Conservation (phyloP, 2,329 filamentous ascomycete genomes). For the Penicillium polonicum region DNA sequence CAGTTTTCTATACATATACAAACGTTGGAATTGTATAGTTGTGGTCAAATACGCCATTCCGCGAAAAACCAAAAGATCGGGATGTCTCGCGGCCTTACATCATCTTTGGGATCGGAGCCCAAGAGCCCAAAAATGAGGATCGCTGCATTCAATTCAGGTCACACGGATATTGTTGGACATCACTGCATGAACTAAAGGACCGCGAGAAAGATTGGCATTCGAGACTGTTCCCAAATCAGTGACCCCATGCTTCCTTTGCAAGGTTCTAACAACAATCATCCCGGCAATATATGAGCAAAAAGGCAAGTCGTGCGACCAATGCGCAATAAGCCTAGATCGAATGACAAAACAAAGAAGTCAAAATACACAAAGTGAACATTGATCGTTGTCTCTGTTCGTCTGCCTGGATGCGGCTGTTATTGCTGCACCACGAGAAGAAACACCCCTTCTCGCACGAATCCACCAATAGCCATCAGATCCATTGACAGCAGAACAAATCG, state of each 20-base stretch:
- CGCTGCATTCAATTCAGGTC: slow-evolving; percentile 15
- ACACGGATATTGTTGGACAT: slow-evolving; percentile 34
- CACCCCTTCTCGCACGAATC: slow-evolving; percentile 15
- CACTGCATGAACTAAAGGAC: slow-evolving; percentile 33
- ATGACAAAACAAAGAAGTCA: background rate
- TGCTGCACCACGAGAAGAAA: slow-evolving; percentile 6
- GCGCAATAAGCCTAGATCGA: slow-evolving; percentile 1
- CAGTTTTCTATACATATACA: background rate
- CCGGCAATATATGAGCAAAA: slow-evolving; percentile 15
- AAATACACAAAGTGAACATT: background rate
- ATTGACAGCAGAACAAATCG: slow-evolving; percentile 6
- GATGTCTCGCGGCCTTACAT: slow-evolving; percentile 20
- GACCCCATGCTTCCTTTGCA: slow-evolving; percentile 15
- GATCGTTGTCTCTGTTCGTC: slow-evolving; percentile 18
- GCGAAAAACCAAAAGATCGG: background rate
- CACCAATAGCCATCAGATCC: slow-evolving; percentile 14
- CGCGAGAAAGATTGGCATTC: slow-evolving; percentile 15
- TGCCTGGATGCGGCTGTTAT: slow-evolving; percentile 21
- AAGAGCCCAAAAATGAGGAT: slow-evolving; percentile 23
- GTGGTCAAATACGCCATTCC: slow-evolving; percentile 1
- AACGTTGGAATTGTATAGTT: background rate
- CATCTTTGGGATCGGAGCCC: slow-evolving; percentile 13
- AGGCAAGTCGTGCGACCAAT: slow-evolving; percentile 21
- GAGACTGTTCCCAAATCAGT: slow-evolving; percentile 11
- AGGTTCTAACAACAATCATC: slow-evolving; percentile 16